Percentiles rank a stretch among this genome's conserved stretches.
Conservation (phyloP, 345 rosid species). For the Punica granatum region DNA sequence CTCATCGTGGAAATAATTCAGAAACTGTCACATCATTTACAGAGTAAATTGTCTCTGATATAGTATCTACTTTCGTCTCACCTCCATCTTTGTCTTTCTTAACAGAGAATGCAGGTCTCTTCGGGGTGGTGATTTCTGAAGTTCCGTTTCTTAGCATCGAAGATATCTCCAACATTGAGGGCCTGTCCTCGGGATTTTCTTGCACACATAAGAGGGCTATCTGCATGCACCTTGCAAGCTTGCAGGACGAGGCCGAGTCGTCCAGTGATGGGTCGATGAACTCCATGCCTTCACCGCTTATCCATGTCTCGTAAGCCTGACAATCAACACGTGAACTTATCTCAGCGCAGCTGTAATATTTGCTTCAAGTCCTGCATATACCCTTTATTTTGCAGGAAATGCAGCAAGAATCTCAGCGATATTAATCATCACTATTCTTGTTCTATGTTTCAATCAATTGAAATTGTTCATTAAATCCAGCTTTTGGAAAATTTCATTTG, state of each 20-base stretch:
- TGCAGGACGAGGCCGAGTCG: constrained; percentile 15
- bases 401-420: too few species aligned
- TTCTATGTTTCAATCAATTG: too few species aligned
- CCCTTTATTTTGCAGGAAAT: too few species aligned
- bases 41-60: constrained; percentile 14
- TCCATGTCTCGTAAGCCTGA: constrained; percentile 28
- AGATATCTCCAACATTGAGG: constrained; percentile 25
- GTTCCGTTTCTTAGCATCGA: constrained; percentile 18
- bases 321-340: background rate
- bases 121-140: constrained; percentile 9
- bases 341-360: background rate
- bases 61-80: background rate
- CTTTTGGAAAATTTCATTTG: too few species aligned
- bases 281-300: constrained; percentile 13
- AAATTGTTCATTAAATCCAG: too few species aligned
- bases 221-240: constrained; percentile 22
- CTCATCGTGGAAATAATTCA: constrained; percentile 23
- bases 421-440: too few species aligned
- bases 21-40: constrained; percentile 20
- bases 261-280: constrained; percentile 23
- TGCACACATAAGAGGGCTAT: constrained; percentile 29
- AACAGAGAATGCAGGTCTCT: constrained; percentile 26
- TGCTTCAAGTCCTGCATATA: too few species aligned
- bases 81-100: background rate
- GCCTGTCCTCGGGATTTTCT: constrained; percentile 20